A percentile compares a stretch with the other conserved stretches of the same genome.
These are phyloP conservation scores for Aspergillus pseudoviridinutans DNA, from an alignment of 2,329 filamentous ascomycete species.

Conservation along the genomic window DNA sequence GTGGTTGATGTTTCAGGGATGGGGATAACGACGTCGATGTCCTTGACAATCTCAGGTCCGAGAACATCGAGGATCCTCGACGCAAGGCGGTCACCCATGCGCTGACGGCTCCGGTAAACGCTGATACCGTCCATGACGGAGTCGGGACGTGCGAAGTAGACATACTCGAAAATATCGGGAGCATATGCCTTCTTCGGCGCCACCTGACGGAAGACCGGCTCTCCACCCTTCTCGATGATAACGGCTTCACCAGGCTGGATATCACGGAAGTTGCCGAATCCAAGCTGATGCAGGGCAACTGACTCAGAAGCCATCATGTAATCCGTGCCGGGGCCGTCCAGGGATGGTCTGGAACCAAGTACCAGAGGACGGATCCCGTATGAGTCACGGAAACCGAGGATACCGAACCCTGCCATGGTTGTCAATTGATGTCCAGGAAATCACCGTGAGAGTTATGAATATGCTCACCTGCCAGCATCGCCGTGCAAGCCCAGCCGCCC, in stretches of 20 bases:
- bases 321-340: constrained; percentile 63
- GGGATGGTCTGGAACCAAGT: constrained; percentile 68
- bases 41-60: constrained; percentile 63
- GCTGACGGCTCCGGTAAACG: constrained; percentile 75
- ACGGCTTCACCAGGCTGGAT: constrained; percentile 81
- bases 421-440: background rate
- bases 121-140: constrained; percentile 82
- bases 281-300: constrained; percentile 75
- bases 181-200: constrained; percentile 65
- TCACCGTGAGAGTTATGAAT: background rate
- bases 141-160: constrained; percentile 84
- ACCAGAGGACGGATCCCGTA: constrained; percentile 81
- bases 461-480: constrained; percentile 66
- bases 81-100: constrained; percentile 81
- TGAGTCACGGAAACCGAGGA: constrained; percentile 74
- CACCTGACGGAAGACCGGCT: constrained; percentile 72
- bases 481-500: constrained; percentile 75
- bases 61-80: constrained; percentile 66
- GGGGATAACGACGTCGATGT: constrained; percentile 78
- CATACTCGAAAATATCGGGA: constrained; percentile 82
- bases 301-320: constrained; percentile 93
- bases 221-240: constrained; percentile 73
- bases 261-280: constrained; percentile 71
- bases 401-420: constrained; percentile 59
- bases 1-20: constrained; percentile 82